Percentiles rank a stretch among this genome's conserved stretches.
phyloP scores from a whole-genome alignment of 2,329 filamentous ascomycete species.

The Pseudogymnoascus destructans region DNA sequence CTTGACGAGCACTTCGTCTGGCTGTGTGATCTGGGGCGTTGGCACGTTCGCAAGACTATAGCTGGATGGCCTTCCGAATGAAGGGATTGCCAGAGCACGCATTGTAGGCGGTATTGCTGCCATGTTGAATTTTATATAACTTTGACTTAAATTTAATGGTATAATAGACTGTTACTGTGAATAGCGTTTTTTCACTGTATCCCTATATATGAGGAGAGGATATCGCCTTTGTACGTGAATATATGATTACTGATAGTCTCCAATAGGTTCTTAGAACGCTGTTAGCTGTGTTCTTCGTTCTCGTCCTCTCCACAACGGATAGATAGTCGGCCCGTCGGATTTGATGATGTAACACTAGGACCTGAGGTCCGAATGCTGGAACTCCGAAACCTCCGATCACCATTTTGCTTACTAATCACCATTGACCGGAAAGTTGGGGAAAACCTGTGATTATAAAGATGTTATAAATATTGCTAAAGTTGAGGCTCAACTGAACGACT shows the following conservation, averaged over 20 bases:
- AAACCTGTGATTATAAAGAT: conserved; percentile 5
- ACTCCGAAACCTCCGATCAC: neutral
- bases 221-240: neutral
- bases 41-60: conserved; percentile 29
- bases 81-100: conserved; percentile 19
- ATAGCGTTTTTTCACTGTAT: neutral
- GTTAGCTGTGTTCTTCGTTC: too few relatives aligned
- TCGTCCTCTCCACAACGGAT: neutral
- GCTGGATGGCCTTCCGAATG: conserved; percentile 18
- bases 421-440: neutral
- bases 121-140: conserved; percentile 13
- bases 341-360: neutral
- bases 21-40: conserved; percentile 31
- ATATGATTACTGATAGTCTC: neutral
- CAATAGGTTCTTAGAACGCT: neutral
- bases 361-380: too few relatives aligned
- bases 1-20: conserved; percentile 33
- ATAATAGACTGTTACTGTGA: neutral
- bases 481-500: neutral
- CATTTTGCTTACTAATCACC: neutral
- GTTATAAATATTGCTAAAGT: neutral
- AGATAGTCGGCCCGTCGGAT: neutral
- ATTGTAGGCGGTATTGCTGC: conserved; percentile 18
- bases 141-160: neutral
- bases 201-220: neutral